These are phyloP conservation scores for Linderina pennispora DNA, from an alignment of 192 early-diverging fungal genomes.

Conservation along the genomic window DNA sequence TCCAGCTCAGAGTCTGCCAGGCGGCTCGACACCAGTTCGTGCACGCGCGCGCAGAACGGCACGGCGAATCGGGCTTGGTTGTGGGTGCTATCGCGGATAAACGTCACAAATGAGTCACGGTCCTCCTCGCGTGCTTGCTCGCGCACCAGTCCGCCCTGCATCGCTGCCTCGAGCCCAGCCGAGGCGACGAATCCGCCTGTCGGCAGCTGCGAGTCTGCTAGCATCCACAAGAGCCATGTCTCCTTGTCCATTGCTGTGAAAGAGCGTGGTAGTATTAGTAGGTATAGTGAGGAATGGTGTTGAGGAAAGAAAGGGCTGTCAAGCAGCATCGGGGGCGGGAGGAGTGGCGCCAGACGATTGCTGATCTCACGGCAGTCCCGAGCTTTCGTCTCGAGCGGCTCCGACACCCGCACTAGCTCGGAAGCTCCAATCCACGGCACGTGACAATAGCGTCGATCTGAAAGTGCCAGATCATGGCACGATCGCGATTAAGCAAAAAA, in stretches of 20 bases:
- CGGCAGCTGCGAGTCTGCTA: slow-evolving; percentile 90
- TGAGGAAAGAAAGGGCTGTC: too few relatives aligned
- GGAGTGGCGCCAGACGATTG: too few relatives aligned
- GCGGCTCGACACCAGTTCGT: slow-evolving; percentile 4
- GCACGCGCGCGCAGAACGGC: slow-evolving; percentile 55
- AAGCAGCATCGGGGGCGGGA: too few relatives aligned
- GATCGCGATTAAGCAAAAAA: too few relatives aligned
- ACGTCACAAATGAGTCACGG: slow-evolving; percentile 27
- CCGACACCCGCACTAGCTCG: too few relatives aligned
- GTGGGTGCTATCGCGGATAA: slow-evolving; percentile 56
- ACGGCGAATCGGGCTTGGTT: slow-evolving; percentile 64
- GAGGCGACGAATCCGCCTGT: slow-evolving; percentile 95
- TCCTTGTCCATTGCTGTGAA: slow-evolving; percentile 37
- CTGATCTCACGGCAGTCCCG: too few relatives aligned
- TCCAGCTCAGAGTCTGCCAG: slow-evolving; percentile 7
- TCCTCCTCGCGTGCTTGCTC: slow-evolving; percentile 16
- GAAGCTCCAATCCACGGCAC: too few relatives aligned
- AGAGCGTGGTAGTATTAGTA: too few relatives aligned
- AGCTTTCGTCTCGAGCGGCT: too few relatives aligned
- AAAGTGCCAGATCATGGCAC: too few relatives aligned
- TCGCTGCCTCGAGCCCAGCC: slow-evolving; percentile 79
- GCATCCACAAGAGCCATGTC: slow-evolving; percentile 73
- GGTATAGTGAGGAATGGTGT: too few relatives aligned
- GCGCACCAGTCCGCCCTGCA: slow-evolving; percentile 58
- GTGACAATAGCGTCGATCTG: too few relatives aligned